Evolutionary conservation across 192 early-diverging fungal species (phyloP), one percentile per base, ranked within the genome.

Genomic region (Physocladia obscura): DNA sequence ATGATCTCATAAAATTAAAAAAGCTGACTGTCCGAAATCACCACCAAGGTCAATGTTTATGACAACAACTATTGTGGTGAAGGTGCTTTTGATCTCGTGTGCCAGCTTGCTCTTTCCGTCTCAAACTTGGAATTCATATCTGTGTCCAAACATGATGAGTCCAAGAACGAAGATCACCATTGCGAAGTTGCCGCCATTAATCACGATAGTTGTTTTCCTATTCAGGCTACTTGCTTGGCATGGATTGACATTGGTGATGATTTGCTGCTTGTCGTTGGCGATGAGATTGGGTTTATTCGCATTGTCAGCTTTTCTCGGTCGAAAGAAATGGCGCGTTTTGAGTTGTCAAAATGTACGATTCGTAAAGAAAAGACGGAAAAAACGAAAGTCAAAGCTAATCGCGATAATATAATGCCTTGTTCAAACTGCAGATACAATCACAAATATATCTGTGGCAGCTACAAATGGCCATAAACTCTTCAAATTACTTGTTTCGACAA

Each of bases 1-100:
- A 55, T 24, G 11, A 55, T 13, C 13, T 11, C 13, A 26, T 22
- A 13, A 13, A 26, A 22, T 55, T 11, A 55, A 13, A 22, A 55
- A 55, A 55, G 11, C 52, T 17, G 15, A 47, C 44, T 21, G 13
- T 47, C 0, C 13, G n/a, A 17, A 47, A 22, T 54, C 26, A 54
- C 51, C 13, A 22, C 32, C 5, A 22, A 62, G 60, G 40, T 35
- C 13, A 62, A 62, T 27, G 27, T 62, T n/a, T 62, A 62, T 26
- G 60, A 62, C 27, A 47, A 29, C 60, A 62, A 62, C 60, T 62
- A 62, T 40, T 62, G 60, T 40, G 19, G 17, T 6, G 60, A 62
- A 48, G 60, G 60, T 27, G 35, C 29, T 8, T 6, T 62, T 6
- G 60, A 62, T 47, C 60, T 62, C 15, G 27, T 62, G 11, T 40